These are phyloP conservation scores for Domatiomyces globalis DNA, from an alignment of 2,329 filamentous ascomycete genomes.

Conservation along the genomic window DNA sequence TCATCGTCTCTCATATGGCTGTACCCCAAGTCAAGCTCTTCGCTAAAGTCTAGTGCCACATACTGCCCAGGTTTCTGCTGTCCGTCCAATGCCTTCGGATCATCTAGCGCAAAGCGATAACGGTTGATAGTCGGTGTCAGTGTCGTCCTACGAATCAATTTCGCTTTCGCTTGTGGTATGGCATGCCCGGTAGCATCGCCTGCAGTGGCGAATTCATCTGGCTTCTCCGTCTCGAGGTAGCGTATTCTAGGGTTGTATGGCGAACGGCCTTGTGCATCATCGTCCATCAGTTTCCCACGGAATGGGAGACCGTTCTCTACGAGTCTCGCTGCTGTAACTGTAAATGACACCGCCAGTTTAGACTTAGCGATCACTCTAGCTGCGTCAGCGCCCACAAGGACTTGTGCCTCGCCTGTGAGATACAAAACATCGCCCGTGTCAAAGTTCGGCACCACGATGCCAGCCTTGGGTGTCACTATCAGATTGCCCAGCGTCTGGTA, in stretches of 20 bases:
- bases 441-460: constrained; percentile 61
- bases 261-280: constrained; percentile 29
- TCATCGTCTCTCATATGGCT: constrained; percentile 74
- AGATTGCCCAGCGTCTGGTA: constrained; percentile 78
- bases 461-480: constrained; percentile 49
- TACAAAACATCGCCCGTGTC: constrained; percentile 60
- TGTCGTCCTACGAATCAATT: constrained; percentile 41
- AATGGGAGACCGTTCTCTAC: constrained; percentile 55
- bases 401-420: constrained; percentile 52
- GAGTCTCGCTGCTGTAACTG: constrained; percentile 45
- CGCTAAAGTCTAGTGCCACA: constrained; percentile 57
- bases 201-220: constrained; percentile 3
- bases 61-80: constrained; percentile 61
- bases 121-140: constrained; percentile 55
- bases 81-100: constrained; percentile 21
- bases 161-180: constrained; percentile 31
- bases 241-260: constrained; percentile 70
- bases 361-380: constrained; percentile 49
- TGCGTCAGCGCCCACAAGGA: constrained; percentile 52
- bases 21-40: constrained; percentile 58
- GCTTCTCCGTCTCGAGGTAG: constrained; percentile 46
- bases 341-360: constrained; percentile 59
- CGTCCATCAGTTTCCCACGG: constrained; percentile 43
- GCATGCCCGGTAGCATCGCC: constrained; percentile 1
- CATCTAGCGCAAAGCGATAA: constrained; percentile 43